A percentile compares a stretch with the other conserved stretches of the same genome.
Evolutionary conservation across 176 grass and related monocot genomes (phyloP).

Genomic region (Calamus simplicifolius): DNA sequence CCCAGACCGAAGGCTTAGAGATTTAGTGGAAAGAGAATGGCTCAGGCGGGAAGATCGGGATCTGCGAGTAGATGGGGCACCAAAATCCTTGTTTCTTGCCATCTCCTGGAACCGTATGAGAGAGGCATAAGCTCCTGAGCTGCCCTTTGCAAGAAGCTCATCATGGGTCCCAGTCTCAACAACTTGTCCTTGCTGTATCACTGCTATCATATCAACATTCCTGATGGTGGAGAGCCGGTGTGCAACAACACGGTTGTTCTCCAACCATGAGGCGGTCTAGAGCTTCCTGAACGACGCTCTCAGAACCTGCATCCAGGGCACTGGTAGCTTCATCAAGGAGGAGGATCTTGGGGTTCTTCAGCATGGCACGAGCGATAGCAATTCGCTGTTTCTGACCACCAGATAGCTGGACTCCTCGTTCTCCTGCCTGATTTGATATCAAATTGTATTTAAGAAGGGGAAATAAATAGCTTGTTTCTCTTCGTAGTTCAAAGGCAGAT

Average conservation of each 20-base stretch:
- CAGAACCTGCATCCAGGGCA: slow-evolving; percentile 89
- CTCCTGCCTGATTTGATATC: slow-evolving; percentile 48
- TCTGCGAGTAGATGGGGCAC: slow-evolving; percentile 57
- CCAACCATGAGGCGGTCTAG: slow-evolving; percentile 87
- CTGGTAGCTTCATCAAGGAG: slow-evolving; percentile 98
- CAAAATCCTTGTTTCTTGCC: slow-evolving; percentile 56
- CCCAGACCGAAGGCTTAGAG: slow-evolving; percentile 80
- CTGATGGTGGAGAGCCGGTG: slow-evolving; percentile 88
- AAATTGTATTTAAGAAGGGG: too few species aligned
- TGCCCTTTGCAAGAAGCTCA: slow-evolving; percentile 72
- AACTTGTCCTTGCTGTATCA: slow-evolving; percentile 92
- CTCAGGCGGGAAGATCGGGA: slow-evolving; percentile 81
- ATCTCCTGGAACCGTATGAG: slow-evolving; percentile 87
- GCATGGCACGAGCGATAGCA: slow-evolving; percentile 89
- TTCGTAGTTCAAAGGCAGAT: too few species aligned
- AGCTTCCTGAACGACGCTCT: slow-evolving; percentile 92
- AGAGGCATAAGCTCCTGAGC: slow-evolving; percentile 74
- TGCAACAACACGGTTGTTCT: slow-evolving; percentile 94
- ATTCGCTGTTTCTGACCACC: slow-evolving; percentile 99
- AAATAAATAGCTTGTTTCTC: too few species aligned
- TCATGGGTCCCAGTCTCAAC: slow-evolving; percentile 88
- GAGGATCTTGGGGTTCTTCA: slow-evolving; percentile 94
- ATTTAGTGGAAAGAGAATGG: slow-evolving; percentile 97
- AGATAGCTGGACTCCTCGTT: slow-evolving; percentile 84
- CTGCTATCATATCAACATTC: slow-evolving; percentile 81